Conservation (phyloP, 208 protist genomes). For the Acanthamoeba royreba region DNA sequence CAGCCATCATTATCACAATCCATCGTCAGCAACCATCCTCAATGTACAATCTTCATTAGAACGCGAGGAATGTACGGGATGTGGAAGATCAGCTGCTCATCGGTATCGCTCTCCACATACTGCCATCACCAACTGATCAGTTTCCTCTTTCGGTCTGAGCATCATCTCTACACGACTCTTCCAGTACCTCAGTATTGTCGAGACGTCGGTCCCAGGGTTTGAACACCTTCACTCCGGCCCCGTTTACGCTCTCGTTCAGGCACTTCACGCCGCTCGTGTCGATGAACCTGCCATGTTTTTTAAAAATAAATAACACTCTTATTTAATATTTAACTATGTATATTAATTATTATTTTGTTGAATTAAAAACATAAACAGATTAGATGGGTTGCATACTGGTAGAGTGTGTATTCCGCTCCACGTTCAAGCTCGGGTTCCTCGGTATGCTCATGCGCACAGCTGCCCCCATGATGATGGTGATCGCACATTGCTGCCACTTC, state of each 20-base stretch:
- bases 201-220: slow-evolving; percentile 24
- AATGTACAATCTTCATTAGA: background rate
- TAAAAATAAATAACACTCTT: too few species aligned
- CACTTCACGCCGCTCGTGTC: background rate
- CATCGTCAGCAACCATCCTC: too few species aligned
- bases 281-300: background rate
- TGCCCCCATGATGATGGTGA: background rate
- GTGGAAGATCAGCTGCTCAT: slow-evolving; percentile 62
- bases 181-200: background rate
- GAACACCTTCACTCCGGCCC: background rate
- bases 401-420: background rate
- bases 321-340: background rate
- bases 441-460: slow-evolving; percentile 8
- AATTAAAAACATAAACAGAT: background rate
- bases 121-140: background rate
- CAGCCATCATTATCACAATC: background rate
- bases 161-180: too few species aligned
- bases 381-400: background rate
- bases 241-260: background rate
- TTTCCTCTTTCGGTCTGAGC: too few species aligned
- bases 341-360: too few species aligned
- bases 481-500: background rate
- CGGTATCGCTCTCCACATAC: slow-evolving; percentile 53
- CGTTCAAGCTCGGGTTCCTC: background rate
- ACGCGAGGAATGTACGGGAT: slow-evolving; percentile 46